These are phyloP conservation scores for Diaporthe nobilis DNA, from an alignment of 2,329 filamentous ascomycete genomes.

Conservation along the genomic window DNA sequence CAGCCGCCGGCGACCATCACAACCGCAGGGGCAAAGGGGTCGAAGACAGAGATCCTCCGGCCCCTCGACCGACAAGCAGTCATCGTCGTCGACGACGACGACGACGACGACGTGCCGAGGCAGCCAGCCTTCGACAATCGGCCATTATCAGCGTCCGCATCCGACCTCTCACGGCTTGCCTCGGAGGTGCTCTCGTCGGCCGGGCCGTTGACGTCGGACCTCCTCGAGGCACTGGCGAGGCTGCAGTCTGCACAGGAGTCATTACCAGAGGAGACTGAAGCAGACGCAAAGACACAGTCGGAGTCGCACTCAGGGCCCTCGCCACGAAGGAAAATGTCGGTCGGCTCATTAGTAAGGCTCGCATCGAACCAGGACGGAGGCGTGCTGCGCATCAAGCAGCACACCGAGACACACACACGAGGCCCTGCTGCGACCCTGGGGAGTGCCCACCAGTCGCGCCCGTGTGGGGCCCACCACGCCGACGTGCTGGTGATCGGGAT, in stretches of 20 bases:
- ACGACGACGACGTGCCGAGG: constrained; percentile 29
- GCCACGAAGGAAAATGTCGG: constrained; percentile 29
- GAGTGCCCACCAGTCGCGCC: not conserved
- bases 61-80: not conserved
- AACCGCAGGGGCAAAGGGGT: not conserved
- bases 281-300: not conserved
- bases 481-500: constrained; percentile 51
- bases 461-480: constrained; percentile 43
- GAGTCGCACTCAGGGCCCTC: not conserved
- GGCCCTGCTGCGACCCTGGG: not conserved
- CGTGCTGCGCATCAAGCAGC: constrained; percentile 15
- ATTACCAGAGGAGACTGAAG: not conserved
- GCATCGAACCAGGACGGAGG: constrained; percentile 4
- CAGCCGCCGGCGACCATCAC: constrained; percentile 19
- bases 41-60: constrained; percentile 11
- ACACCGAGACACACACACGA: constrained; percentile 27
- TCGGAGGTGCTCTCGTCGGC: constrained; percentile 44
- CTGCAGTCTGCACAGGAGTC: not conserved
- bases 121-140: constrained; percentile 46
- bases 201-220: constrained; percentile 41
- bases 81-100: constrained; percentile 20
- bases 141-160: constrained; percentile 44
- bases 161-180: constrained; percentile 36
- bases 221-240: constrained; percentile 41
- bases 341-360: constrained; percentile 37